These are phyloP conservation scores for Candida sonorensis DNA, from an alignment of 805 yeast species.

Conservation along the genomic window DNA sequence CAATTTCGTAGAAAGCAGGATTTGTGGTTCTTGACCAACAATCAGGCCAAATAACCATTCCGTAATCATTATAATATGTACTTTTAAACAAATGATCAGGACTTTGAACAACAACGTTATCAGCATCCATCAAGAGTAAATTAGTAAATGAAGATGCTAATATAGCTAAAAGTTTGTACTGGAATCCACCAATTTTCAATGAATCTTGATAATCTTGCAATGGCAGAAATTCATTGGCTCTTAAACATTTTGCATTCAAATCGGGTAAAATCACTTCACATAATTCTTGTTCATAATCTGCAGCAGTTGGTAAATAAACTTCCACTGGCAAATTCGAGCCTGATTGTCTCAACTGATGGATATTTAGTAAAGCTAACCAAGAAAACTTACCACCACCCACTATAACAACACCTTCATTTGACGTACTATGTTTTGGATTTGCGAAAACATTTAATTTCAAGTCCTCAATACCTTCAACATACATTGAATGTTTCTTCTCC, in stretches of 20 bases:
- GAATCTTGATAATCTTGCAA: slow-evolving; percentile 12
- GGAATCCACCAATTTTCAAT: slow-evolving; percentile 37
- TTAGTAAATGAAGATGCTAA: slow-evolving; percentile 40
- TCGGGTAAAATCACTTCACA: slow-evolving; percentile 36
- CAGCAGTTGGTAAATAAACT: slow-evolving; percentile 36
- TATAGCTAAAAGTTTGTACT: slow-evolving; percentile 44
- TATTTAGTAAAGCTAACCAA: slow-evolving; percentile 44
- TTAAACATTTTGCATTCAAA: slow-evolving; percentile 39
- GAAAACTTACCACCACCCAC: slow-evolving; percentile 48
- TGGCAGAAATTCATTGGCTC: slow-evolving; percentile 30
- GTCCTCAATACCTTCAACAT: slow-evolving; percentile 12
- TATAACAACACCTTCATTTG: slow-evolving; percentile 34
- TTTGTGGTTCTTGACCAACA: slow-evolving; percentile 64
- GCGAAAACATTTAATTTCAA: slow-evolving; percentile 34
- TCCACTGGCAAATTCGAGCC: slow-evolving; percentile 46
- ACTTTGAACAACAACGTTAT: slow-evolving; percentile 37
- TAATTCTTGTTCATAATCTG: slow-evolving; percentile 39
- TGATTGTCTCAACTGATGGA: slow-evolving; percentile 36
- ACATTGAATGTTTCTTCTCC: slow-evolving; percentile 10
- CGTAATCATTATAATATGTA: slow-evolving; percentile 33
- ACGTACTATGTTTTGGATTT: slow-evolving; percentile 1
- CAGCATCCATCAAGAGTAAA: slow-evolving; percentile 44
- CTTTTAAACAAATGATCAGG: slow-evolving; percentile 42
- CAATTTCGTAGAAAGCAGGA: slow-evolving; percentile 52
- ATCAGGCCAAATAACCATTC: slow-evolving; percentile 61